Evolutionary conservation across 306 rosid species (phyloP).

Genomic region (Canavalia ensiformis): DNA sequence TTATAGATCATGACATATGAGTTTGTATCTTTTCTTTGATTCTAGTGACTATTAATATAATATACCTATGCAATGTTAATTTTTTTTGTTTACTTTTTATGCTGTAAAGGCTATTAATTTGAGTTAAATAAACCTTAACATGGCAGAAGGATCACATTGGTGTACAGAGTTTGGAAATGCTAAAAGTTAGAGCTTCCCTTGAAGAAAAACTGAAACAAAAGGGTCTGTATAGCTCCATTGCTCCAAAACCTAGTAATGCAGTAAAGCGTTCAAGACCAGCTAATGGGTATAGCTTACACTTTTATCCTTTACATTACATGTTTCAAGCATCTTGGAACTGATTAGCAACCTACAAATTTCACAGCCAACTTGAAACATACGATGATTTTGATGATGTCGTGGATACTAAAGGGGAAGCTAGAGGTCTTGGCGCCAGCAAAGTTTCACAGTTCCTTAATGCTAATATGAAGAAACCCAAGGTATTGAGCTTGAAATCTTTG

Average conservation of each 20-base stretch:
- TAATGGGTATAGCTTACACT: slow-evolving; percentile 67
- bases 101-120: slow-evolving; percentile 32
- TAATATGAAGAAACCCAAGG: slow-evolving; percentile 70
- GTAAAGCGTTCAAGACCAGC: slow-evolving; percentile 64
- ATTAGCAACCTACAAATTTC: slow-evolving; percentile 45
- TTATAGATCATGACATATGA: slow-evolving; percentile 30
- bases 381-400: slow-evolving; percentile 80
- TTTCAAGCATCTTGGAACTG: slow-evolving; percentile 44
- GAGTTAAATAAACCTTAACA: slow-evolving; percentile 45
- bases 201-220: slow-evolving; percentile 80
- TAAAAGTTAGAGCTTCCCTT: slow-evolving; percentile 83
- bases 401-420: slow-evolving; percentile 47
- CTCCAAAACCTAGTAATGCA: slow-evolving; percentile 62
- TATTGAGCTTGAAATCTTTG: slow-evolving; percentile 45
- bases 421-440: slow-evolving; percentile 58
- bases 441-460: slow-evolving; percentile 53
- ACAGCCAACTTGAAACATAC: slow-evolving; percentile 77
- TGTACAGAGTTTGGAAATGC: slow-evolving; percentile 78
- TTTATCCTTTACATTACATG: slow-evolving; percentile 21
- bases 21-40: slow-evolving; percentile 19
- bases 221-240: slow-evolving; percentile 62
- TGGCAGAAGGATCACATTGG: slow-evolving; percentile 72
- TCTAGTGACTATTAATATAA: slow-evolving; percentile 1
- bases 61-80: slow-evolving; percentile 6
- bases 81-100: slow-evolving; percentile 29